Evolutionary conservation across 176 grass and related monocot genomes (phyloP).

Genomic region (Chrysopogon serrulatus): DNA sequence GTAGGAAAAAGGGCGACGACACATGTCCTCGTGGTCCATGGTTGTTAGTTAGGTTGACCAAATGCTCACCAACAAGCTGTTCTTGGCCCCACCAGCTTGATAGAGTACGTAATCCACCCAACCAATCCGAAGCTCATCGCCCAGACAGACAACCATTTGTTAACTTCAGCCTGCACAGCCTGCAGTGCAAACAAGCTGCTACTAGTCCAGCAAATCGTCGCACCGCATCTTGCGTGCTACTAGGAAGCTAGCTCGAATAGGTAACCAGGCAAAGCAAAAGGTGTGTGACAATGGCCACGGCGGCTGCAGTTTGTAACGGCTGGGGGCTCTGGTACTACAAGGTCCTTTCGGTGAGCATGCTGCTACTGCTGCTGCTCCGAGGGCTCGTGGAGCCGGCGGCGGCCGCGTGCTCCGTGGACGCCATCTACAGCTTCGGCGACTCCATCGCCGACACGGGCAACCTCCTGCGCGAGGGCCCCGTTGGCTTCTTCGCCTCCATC

Average conservation of each 20-base stretch:
- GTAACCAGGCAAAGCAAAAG: too few relatives aligned
- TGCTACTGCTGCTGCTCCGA: not conserved
- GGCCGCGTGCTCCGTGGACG: constrained; percentile 56
- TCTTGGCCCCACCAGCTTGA: not conserved
- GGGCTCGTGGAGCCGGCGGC: not conserved
- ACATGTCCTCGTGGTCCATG: not conserved
- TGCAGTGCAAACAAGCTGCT: not conserved
- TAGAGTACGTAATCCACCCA: not conserved
- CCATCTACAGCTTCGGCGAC: constrained; percentile 96
- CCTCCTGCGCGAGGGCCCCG: constrained; percentile 55
- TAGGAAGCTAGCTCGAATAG: too few relatives aligned
- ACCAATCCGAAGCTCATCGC: not conserved
- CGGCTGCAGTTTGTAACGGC: not conserved
- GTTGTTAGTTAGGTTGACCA: constrained; percentile 45
- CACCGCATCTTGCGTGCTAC: not conserved
- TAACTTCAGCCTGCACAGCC: not conserved
- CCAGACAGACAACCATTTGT: not conserved
- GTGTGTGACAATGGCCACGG: not conserved
- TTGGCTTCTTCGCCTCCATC: constrained; percentile 72
- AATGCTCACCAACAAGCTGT: constrained; percentile 23
- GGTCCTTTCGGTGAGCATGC: not conserved
- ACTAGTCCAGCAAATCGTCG: not conserved
- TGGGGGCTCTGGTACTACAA: not conserved
- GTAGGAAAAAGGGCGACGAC: not conserved
- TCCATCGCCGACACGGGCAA: constrained; percentile 96